phyloP scores from a whole-genome alignment of 176 grass and related monocot genomes.

The Tillandsia fasciculata region DNA sequence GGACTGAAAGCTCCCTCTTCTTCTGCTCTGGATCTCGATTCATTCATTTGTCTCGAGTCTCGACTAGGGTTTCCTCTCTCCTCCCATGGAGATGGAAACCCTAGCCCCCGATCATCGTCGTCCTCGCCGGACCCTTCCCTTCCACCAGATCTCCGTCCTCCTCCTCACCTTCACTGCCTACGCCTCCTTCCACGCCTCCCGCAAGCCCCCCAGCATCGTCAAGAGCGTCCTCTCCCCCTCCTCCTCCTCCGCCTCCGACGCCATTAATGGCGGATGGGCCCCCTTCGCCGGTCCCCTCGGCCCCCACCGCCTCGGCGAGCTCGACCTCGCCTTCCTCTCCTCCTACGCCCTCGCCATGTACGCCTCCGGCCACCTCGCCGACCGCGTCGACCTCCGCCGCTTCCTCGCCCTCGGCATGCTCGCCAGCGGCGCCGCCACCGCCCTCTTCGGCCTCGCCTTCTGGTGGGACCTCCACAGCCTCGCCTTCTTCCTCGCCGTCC shows the following conservation, averaged over 20 bases:
- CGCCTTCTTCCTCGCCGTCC: conserved; percentile 49
- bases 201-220: conserved; percentile 97
- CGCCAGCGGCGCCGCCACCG: conserved; percentile 43
- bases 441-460: conserved; percentile 60
- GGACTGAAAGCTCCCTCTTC: no score
- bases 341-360: conserved; percentile 67
- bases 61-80: no score
- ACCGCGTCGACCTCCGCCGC: conserved; percentile 66
- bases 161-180: conserved; percentile 71
- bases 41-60: no score
- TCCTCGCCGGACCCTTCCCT: conserved; percentile 23
- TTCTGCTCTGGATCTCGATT: no score
- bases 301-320: conserved; percentile 71
- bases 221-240: conserved; percentile 56
- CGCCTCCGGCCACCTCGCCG: conserved; percentile 71
- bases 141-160: conserved; percentile 43
- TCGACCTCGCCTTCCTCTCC: conserved; percentile 86
- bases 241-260: not conserved
- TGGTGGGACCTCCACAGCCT: conserved; percentile 56
- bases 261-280: conserved; percentile 18
- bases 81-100: conserved; percentile 32
- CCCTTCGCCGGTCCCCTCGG: conserved; percentile 64
- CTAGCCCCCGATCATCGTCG: not conserved
- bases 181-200: conserved; percentile 89
- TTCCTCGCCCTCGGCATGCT: conserved; percentile 77